Percentiles rank a stretch among this genome's conserved stretches.
Evolutionary conservation across 768 basidiomycete species (phyloP).

Genomic region (Boletus sensibilis): DNA sequence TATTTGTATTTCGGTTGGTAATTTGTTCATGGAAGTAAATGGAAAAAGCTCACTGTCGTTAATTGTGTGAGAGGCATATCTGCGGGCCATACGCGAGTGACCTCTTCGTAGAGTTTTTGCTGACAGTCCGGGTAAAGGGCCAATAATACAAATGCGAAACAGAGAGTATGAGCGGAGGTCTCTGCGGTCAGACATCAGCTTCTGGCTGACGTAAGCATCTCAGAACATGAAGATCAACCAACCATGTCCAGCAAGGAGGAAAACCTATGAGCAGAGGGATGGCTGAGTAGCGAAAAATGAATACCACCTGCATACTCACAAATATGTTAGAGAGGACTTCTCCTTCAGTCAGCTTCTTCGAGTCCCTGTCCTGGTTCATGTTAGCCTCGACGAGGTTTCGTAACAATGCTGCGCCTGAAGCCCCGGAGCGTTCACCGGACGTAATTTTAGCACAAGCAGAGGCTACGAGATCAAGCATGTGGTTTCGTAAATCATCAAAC

Average conservation of each 20-base stretch:
- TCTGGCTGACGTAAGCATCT: background rate
- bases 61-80: conserved; percentile 27
- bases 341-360: conserved; percentile 39
- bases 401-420: conserved; percentile 39
- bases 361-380: conserved; percentile 35
- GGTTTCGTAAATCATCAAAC: conserved; percentile 37
- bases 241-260: conserved; percentile 53
- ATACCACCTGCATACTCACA: conserved; percentile 29
- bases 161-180: conserved; percentile 46
- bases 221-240: background rate
- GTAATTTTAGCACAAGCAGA: conserved; percentile 38
- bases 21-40: background rate
- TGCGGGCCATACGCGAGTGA: conserved; percentile 39
- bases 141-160: conserved; percentile 43
- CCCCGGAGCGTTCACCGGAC: conserved; percentile 22
- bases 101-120: conserved; percentile 44
- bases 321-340: conserved; percentile 50
- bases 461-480: conserved; percentile 44
- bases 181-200: conserved; percentile 35
- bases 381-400: conserved; percentile 49
- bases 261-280: conserved; percentile 31
- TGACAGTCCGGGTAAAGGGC: conserved; percentile 53
- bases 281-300: background rate
- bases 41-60: conserved; percentile 28
- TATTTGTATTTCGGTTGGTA: conserved; percentile 10